Percentiles rank a stretch among this genome's conserved stretches.
These are phyloP conservation scores for Leucosporidium scottii DNA, from an alignment of 768 basidiomycete genomes.

Conservation along the genomic window DNA sequence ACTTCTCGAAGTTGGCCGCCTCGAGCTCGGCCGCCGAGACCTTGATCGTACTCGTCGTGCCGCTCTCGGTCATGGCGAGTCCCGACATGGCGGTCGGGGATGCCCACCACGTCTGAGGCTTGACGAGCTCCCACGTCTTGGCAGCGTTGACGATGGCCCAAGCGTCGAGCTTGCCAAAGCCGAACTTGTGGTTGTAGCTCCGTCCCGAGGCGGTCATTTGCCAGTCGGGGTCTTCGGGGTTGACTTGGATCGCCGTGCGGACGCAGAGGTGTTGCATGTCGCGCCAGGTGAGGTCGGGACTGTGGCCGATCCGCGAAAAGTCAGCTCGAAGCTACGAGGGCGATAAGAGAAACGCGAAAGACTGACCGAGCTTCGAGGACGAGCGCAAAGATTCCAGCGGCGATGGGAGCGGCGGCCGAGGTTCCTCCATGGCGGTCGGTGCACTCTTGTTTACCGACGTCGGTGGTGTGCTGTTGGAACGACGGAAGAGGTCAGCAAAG, in stretches of 20 bases:
- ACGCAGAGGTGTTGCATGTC: conserved; percentile 89
- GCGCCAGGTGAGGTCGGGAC: conserved; percentile 93
- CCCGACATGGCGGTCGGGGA: conserved; percentile 45
- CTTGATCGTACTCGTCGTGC: conserved; percentile 56
- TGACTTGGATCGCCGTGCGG: conserved; percentile 66
- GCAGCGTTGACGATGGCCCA: conserved; percentile 74
- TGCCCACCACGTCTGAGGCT: conserved; percentile 86
- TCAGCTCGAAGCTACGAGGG: background rate
- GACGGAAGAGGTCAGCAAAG: conserved; percentile 15
- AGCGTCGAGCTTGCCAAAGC: conserved; percentile 82
- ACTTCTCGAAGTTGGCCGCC: conserved; percentile 68
- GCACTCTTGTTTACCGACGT: conserved; percentile 77
- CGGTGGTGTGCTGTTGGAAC: conserved; percentile 75
- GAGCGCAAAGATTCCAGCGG: conserved; percentile 85
- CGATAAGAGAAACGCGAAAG: background rate
- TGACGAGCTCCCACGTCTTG: conserved; percentile 73
- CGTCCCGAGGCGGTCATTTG: conserved; percentile 66
- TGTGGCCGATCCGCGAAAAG: conserved; percentile 38
- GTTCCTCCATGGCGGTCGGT: conserved; percentile 84
- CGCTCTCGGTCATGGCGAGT: conserved; percentile 54
- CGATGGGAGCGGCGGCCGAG: conserved; percentile 95
- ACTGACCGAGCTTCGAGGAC: conserved; percentile 75
- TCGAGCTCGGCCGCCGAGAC: conserved; percentile 61
- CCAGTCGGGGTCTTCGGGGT: conserved; percentile 89
- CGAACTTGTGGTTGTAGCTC: conserved; percentile 83